A percentile compares a stretch with the other conserved stretches of the same genome.
Conservation (phyloP, 345 rosid species). For the Combretum micranthum region DNA sequence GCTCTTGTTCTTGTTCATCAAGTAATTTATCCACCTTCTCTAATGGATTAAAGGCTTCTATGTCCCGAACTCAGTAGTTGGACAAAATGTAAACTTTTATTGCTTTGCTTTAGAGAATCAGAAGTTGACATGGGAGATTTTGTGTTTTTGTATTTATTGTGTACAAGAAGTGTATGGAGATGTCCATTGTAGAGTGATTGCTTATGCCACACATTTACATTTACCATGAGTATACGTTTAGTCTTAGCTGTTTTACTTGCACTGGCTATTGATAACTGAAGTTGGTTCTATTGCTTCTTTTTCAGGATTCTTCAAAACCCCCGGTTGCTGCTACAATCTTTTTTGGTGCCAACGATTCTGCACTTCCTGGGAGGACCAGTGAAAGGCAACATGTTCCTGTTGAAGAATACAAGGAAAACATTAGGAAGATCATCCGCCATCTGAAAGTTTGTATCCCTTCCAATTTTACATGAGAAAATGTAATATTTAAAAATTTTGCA, state of each 20-base stretch:
- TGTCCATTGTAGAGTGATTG: too few relatives aligned
- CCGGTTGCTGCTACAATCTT: conserved; percentile 76
- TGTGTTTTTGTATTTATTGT: too few relatives aligned
- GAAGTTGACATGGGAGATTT: too few relatives aligned
- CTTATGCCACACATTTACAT: too few relatives aligned
- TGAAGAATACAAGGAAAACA: conserved; percentile 65
- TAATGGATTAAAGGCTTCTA: too few relatives aligned
- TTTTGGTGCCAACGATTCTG: conserved; percentile 96
- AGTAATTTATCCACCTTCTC: too few relatives aligned
- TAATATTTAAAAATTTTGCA: not conserved
- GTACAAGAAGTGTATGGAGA: too few relatives aligned
- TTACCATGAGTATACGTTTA: too few relatives aligned
- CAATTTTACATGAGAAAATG: not conserved
- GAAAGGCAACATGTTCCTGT: conserved; percentile 80
- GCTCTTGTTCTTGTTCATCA: too few relatives aligned
- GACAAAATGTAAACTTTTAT: too few relatives aligned
- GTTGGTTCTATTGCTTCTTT: not conserved
- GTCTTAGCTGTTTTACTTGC: not conserved
- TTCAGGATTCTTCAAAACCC: conserved; percentile 42
- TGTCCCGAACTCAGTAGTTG: too few relatives aligned
- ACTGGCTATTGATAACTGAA: not conserved
- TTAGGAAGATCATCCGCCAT: conserved; percentile 61
- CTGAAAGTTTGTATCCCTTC: conserved; percentile 50
- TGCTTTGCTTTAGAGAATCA: too few relatives aligned
- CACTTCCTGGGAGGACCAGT: conserved; percentile 57